Evolutionary conservation across 768 basidiomycete genomes (phyloP), one percentile per base, ranked within the genome.

Genomic region (Nidula microcarpa): DNA sequence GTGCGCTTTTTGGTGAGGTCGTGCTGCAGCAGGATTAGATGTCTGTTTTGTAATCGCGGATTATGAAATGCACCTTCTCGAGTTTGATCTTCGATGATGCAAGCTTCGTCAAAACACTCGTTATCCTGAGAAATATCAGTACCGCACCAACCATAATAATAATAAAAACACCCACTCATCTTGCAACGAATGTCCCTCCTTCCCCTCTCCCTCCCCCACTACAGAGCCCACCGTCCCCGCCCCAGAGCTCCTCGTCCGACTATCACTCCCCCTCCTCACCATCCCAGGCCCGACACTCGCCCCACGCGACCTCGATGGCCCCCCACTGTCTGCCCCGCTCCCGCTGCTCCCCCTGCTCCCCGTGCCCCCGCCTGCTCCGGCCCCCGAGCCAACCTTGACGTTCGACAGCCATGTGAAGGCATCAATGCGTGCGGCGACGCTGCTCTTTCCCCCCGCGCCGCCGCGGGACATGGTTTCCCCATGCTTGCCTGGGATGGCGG

Each of bases 1-100:
- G 84, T 87, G 8, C 92, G 83, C 59, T 80, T 84, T 64, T 87
- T 89, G 6, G 76, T 74, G 37, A 89, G 71, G 51, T 89, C 87
- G 44, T 83, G 81, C 86, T 88, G 57, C 2, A 48, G 58, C 13
- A 17, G 5, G 53, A 58, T 33, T 9, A 41, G 33, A 13, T 60
- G 49, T 33, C n/a, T 46, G 5, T 33, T n/a, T 11, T 35, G 33
- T 14, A 43, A 36, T 4, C 44, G 33, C 46, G 16, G 5, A 41
- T 13, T 17, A 41, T 13, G 50, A 41, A 49, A 49, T 16, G 10
- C 51, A 88, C 91, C 78, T 91, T 94, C 64, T 96, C 94, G 9
- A 95, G 82, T 56, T 87, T 90, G 61, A 93, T 83, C 62, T 89
- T 90, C 7, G 81, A 80, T 0, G 82, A 72, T 6, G 78, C 68